These are phyloP conservation scores for Oldenlandia corymbosa DNA, from an alignment of 257 asterid species.

Conservation along the genomic window DNA sequence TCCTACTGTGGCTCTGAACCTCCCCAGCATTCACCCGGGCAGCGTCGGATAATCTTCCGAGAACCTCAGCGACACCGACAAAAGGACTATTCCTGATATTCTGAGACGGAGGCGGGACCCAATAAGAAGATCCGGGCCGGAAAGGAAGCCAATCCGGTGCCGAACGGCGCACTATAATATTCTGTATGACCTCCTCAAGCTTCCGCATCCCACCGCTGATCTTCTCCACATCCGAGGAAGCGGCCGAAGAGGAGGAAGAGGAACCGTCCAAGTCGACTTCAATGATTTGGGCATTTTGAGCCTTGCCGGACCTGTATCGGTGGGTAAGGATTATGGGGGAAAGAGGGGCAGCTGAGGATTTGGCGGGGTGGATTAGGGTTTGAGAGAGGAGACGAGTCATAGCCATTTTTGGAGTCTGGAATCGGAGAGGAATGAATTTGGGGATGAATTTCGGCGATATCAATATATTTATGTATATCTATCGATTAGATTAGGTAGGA, in stretches of 20 bases:
- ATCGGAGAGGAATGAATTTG: too few species aligned
- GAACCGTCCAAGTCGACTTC: constrained; percentile 31
- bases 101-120: constrained; percentile 39
- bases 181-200: constrained; percentile 35
- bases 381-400: constrained; percentile 29
- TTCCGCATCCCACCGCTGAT: constrained; percentile 22
- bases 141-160: constrained; percentile 45
- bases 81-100: constrained; percentile 2
- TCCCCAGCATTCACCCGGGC: background rate
- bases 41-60: constrained; percentile 24
- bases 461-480: too few species aligned
- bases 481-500: too few species aligned
- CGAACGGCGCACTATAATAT: constrained; percentile 32
- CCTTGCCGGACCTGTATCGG: constrained; percentile 26
- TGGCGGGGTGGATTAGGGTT: constrained; percentile 11
- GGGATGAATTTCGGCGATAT: too few species aligned
- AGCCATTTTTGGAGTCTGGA: constrained; percentile 15
- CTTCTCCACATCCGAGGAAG: constrained; percentile 10
- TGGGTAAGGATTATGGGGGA: constrained; percentile 19
- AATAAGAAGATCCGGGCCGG: constrained; percentile 36
- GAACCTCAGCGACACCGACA: constrained; percentile 23
- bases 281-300: constrained; percentile 23
- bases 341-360: constrained; percentile 5
- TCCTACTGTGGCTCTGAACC: constrained; percentile 1
- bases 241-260: constrained; percentile 14